Evolutionary conservation across 2,329 filamentous ascomycete genomes (phyloP), one percentile per base, ranked within the genome.

Genomic region (Colletotrichum australisinense): DNA sequence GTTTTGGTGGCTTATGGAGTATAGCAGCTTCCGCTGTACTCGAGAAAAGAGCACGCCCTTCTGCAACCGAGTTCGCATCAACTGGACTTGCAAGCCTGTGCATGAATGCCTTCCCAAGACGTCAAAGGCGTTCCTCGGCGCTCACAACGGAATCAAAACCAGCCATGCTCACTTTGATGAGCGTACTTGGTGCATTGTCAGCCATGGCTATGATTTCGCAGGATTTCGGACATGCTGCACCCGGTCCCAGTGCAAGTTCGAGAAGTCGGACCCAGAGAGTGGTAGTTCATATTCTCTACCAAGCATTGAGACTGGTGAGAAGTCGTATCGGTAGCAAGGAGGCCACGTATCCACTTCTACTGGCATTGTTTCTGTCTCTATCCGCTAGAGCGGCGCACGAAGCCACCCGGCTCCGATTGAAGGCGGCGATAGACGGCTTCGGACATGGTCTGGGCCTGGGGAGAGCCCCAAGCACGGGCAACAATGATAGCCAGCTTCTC

Each of bases 171-270:
- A 75, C 38, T 42, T 74, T 83, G 28, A 76, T 76, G n/a, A 79
- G 78, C 49, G 72, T 83, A 11, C 73, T 77, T 9, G 80, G 80
- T 19, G 80, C 78, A n/a, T 63, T 83, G 38, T 73, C 76, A 16
- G 78, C 80, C 8, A 79, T 79, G 65, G 76, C 76, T 11, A 75
- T 77, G 60, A 28, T 66, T 11, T 73, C 73, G 4, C 46, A 35
- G 74, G 74, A 30, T 22, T 57, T 73, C 8, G 60, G 71, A 16
- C 28, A 19, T 57, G 7, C 28, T 30, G 9, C 56, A 9, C 14
- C 5, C 46, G 14, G 5, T 19, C 6, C 28, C 19, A 35, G 38
- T 3, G 30, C 24, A 8, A 24, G 19, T n/a, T 14, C 11, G 22
- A 30, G 16, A 32, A 30, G 32, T n/a, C 67, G 35, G 52, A 63